Base-by-base conservation (phyloP, 129 eudicot species). In the Flaveria linearis region DNA sequence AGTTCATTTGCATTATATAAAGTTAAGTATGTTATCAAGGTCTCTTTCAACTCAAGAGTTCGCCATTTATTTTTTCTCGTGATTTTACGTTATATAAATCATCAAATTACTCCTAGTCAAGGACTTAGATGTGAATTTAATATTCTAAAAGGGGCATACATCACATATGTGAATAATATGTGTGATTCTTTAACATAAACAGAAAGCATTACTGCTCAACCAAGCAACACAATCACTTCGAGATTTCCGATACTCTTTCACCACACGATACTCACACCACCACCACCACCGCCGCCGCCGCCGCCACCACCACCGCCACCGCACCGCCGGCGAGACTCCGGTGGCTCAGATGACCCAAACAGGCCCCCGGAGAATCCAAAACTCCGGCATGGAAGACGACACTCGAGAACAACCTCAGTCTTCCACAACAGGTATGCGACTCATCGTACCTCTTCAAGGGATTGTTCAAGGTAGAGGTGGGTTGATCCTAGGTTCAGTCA, bases 401-500 rank as follows among this genome's bases (percentile, higher is more conserved):
- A 43, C 72, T 10, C 73, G 66, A 0, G 56, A 77, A 45, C 79
- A 65, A 72, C 23, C 84, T 25, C 73, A 60, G 45, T 73, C 84
- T 5, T 67, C 84, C 1, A 23, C 89, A 14, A 70, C 87, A 57
- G 93, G 87, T 39, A 94, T 94, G 99, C 78, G 99, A 26, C 86
- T 94, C 25, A 86, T 94, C 4, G 99, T 94, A 0, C 99, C 99
- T 10, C 72, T 94, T 57, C 99, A 94, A 80, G 97, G 99, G 2
- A 87, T 94, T 51, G 97, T 94, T 18, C 96, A 94, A 52, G 99
- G 99, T 61, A 76, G 96, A 9, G 99, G 99, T 13, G 97, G 99
- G 11, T 69, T 94, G 10, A 77, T 94, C 23, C 62, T 94, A 9
- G 99, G 99, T 9, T 94, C 99, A 15, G 60, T 91, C 1, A 91